Evolutionary conservation across 2,329 filamentous ascomycete species (phyloP), one percentile per base, ranked within the genome.

Genomic region (Truncatella angustata): DNA sequence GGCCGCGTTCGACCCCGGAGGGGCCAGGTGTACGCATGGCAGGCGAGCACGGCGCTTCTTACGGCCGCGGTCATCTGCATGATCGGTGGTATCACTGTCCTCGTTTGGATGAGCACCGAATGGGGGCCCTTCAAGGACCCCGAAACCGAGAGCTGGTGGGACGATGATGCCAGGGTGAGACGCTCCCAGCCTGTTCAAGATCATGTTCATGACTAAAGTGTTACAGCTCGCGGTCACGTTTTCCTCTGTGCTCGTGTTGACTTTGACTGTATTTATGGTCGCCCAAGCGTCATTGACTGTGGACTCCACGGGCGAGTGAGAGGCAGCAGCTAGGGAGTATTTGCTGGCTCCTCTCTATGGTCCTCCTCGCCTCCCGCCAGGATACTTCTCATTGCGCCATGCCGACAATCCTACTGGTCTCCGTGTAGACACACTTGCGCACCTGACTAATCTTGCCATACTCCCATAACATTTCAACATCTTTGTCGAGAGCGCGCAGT

Each of bases 11-110:
- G 21, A n/a, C 59, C 58, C 3, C 24, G 51, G 2, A 21, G 37
- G 16, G 36, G 53, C 50, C 60, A 61, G 37, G 54, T 61, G 7
- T 60, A 58, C 21, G 58, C 59, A 4, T 62, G 60, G 60, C 59
- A 62, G 58, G 50, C 57, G 4, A 59, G 55, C 24, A 43, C 59
- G 1, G 9, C 50, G 23, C 52, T 62, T 23, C 55, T 62, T 14
- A 49, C 58, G 2, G 54, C 46, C 3, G 54, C 59, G 14, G 60
- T 61, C 5, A 11, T 55, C 3, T 57, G 56, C 48, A 53, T 62
- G 59, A 51, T 62, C 6, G 14, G 34, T 2, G 60, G 60, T 0
- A 56, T 62, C 14, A 30, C 50, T 2, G 49, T 61, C 14, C 53
- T 62, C 5, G 58, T 62, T 14, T 62, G 60, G 60, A 54, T 56